These are phyloP conservation scores for Juglanconis juglandina DNA, from an alignment of 2,329 filamentous ascomycete species.

Conservation along the genomic window DNA sequence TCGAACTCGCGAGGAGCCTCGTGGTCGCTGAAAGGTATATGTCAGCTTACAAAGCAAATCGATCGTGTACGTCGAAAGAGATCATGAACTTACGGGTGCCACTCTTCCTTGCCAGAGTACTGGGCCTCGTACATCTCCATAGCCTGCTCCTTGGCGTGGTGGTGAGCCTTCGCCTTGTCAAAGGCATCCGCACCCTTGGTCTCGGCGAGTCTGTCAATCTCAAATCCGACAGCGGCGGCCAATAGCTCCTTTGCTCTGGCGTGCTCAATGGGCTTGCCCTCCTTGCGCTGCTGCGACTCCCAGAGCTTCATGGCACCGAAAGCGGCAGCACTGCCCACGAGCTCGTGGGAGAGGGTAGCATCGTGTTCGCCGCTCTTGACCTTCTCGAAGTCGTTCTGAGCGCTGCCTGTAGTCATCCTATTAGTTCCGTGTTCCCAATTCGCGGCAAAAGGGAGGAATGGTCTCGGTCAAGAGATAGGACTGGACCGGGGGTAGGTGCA, in stretches of 20 bases:
- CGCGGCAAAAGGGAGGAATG: background rate
- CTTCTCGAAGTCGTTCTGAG: conserved; percentile 37
- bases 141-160: conserved; percentile 56
- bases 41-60: background rate
- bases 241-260: conserved; percentile 74
- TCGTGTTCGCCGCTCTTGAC: conserved; percentile 49
- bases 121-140: conserved; percentile 61
- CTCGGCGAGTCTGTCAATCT: conserved; percentile 74
- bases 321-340: conserved; percentile 70
- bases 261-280: conserved; percentile 70
- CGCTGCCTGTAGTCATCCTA: background rate
- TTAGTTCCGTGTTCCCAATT: background rate
- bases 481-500: background rate
- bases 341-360: conserved; percentile 66
- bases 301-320: conserved; percentile 79
- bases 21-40: conserved; percentile 3
- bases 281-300: conserved; percentile 68
- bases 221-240: conserved; percentile 67
- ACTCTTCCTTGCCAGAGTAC: conserved; percentile 51
- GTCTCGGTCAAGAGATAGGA: background rate
- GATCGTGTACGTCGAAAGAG: background rate
- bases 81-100: conserved; percentile 50
- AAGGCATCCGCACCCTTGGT: conserved; percentile 62
- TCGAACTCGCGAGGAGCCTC: conserved; percentile 7
- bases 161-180: conserved; percentile 56